Evolutionary conservation across 208 protist species (phyloP).

Genomic region (Novymonas esmeraldas): DNA sequence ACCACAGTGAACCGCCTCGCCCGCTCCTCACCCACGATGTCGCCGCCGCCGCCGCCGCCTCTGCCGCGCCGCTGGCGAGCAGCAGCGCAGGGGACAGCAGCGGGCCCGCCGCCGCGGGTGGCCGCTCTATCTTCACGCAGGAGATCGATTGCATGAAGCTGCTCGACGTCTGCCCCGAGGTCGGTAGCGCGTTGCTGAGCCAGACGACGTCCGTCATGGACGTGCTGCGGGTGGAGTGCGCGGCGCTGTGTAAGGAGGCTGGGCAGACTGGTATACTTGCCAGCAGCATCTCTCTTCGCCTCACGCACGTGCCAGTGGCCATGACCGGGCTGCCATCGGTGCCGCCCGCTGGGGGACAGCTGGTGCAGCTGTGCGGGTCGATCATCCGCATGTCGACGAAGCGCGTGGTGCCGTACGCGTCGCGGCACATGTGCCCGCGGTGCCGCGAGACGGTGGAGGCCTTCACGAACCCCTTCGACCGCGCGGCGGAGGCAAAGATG

Average conservation of each 20-base stretch:
- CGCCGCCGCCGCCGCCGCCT: not conserved
- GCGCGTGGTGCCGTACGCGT: conserved; percentile 76
- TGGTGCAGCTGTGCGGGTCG: conserved; percentile 79
- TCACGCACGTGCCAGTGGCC: conserved; percentile 69
- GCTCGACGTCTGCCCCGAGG: conserved; percentile 47
- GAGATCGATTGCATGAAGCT: conserved; percentile 85
- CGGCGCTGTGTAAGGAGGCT: conserved; percentile 57
- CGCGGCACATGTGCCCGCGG: conserved; percentile 67
- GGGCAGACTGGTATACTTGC: conserved; percentile 41
- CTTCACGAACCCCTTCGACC: conserved; percentile 69
- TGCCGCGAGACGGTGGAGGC: conserved; percentile 55
- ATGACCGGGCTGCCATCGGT: conserved; percentile 59
- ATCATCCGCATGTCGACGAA: conserved; percentile 86
- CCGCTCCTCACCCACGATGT: conserved; percentile 18
- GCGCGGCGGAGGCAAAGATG: conserved; percentile 41
- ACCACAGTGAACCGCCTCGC: conserved; percentile 64
- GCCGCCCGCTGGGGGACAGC: conserved; percentile 56
- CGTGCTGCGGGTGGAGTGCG: conserved; percentile 40
- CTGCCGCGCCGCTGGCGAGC: not conserved
- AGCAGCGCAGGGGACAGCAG: not conserved
- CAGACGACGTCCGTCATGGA: conserved; percentile 53
- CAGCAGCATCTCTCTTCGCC: conserved; percentile 61
- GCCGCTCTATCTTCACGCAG: conserved; percentile 58
- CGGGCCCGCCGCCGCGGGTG: not conserved
- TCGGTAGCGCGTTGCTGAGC: conserved; percentile 48